Evolutionary conservation across 768 basidiomycete genomes (phyloP), one percentile per base, ranked within the genome.

Genomic region (Mycena epipterygia): DNA sequence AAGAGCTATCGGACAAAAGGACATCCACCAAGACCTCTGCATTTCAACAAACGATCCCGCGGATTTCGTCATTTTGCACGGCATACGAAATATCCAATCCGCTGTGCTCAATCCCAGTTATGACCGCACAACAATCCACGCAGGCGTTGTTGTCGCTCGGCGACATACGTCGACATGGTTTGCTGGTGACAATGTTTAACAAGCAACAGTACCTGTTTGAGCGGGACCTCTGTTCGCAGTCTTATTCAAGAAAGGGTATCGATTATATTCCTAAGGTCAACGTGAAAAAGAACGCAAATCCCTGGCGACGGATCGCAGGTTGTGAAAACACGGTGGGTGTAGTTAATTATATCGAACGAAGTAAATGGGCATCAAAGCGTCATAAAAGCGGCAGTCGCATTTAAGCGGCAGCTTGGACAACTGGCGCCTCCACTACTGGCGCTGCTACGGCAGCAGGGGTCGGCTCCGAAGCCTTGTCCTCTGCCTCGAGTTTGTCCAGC

Each of bases 31-130:
- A 63, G 76, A 78, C 62, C 80, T 90, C 5, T 74, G 80, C 48
- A 82, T 85, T n/a, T 68, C 66, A 46, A 44, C 77, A 48, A 86
- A 84, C 25, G 84, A 85, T 72, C 80, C 78, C 25, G 89, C 90
- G 11, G 87, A 91, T 78, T 89, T 91, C 59, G 86, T 91, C 30
- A 80, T 91, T 62, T 79, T 91, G 61, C 89, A 89, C 72, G 86
- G 84, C 42, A 83, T 83, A 62, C 73, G 76, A 35, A 77, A 80
- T 27, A 75, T 88, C 59, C 86, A 84, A 71, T 81, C 84, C 65
- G 86, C 84, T 13, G 85, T 87, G 23, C 82, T 90, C 37, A 83
- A 84, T 73, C 89, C 90, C 6, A 70, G 76, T 56, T 85, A 82
- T 64, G 83, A 85, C 68, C 84, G 88, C 51, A 89, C 86, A 13